Evolutionary conservation across 192 early-diverging fungal genomes (phyloP).

Genomic region (Backusella parvicylindrica): DNA sequence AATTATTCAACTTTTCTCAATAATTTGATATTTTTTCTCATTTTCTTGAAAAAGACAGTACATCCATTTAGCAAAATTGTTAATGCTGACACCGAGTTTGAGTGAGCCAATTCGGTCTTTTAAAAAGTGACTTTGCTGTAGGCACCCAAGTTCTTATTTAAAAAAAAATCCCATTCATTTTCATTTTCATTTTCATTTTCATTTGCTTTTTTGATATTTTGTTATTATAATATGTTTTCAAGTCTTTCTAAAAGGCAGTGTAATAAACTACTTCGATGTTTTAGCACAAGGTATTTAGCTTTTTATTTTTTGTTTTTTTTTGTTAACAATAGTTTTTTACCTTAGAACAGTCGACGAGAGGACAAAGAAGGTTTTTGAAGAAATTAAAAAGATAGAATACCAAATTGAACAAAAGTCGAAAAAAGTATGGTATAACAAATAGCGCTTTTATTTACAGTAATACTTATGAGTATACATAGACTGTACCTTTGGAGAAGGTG

Average conservation of each 20-base stretch:
- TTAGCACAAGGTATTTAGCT: not conserved
- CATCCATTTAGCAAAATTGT: no score
- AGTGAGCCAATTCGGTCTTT: not conserved
- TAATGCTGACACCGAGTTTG: no score
- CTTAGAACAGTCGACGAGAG: slow-evolving; percentile 3
- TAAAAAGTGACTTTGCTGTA: not conserved
- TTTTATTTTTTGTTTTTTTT: not conserved
- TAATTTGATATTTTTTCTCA: no score
- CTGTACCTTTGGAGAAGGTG: not conserved
- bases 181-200: no score
- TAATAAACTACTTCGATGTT: not conserved
- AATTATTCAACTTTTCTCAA: no score
- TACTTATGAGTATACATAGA: not conserved
- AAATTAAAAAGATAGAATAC: slow-evolving; percentile 24
- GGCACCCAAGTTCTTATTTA: not conserved
- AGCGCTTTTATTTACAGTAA: not conserved
- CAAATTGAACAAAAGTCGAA: slow-evolving; percentile 4
- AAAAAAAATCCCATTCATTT: not conserved
- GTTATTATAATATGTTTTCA: not conserved
- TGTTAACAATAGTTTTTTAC: not conserved
- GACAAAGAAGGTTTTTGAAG: slow-evolving; percentile 15
- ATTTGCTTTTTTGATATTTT: not conserved
- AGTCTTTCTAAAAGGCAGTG: not conserved
- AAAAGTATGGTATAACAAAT: not conserved
- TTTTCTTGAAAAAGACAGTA: no score